Conservation (phyloP, 2,329 filamentous ascomycete species). For the Blastomyces gilchristii region DNA sequence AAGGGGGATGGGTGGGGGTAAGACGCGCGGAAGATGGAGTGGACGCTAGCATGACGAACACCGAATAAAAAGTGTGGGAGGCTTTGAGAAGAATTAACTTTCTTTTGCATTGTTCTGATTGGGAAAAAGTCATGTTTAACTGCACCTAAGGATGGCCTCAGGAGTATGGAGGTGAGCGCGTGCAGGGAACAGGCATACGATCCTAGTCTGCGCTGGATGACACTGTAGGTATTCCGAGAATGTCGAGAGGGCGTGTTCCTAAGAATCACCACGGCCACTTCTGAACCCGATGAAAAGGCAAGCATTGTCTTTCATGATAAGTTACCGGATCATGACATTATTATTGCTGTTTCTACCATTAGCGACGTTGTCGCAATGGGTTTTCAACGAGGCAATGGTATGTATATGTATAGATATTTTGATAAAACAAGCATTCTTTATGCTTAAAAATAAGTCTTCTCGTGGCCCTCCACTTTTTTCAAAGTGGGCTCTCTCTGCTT, state of each 20-base stretch:
- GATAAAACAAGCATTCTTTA: neutral
- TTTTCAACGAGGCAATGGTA: neutral
- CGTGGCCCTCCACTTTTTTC: neutral
- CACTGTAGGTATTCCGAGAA: neutral
- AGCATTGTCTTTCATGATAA: neutral
- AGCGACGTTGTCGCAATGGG: neutral
- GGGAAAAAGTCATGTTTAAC: neutral
- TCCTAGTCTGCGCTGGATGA: neutral
- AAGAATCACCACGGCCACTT: neutral
- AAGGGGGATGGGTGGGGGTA: neutral
- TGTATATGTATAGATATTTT: neutral
- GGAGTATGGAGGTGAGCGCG: neutral
- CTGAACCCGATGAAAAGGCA: neutral
- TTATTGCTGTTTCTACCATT: neutral
- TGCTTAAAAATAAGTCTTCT: neutral
- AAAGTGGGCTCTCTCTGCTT: neutral
- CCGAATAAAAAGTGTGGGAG: neutral
- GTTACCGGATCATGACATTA: neutral
- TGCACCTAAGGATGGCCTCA: neutral
- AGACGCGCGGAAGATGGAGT: neutral
- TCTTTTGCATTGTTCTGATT: neutral
- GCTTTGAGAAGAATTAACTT: neutral
- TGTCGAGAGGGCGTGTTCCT: neutral
- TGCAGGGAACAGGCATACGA: neutral
- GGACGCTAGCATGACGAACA: neutral